Evolutionary conservation across 768 basidiomycete species (phyloP).

Genomic region (Tephrocybe sp.): DNA sequence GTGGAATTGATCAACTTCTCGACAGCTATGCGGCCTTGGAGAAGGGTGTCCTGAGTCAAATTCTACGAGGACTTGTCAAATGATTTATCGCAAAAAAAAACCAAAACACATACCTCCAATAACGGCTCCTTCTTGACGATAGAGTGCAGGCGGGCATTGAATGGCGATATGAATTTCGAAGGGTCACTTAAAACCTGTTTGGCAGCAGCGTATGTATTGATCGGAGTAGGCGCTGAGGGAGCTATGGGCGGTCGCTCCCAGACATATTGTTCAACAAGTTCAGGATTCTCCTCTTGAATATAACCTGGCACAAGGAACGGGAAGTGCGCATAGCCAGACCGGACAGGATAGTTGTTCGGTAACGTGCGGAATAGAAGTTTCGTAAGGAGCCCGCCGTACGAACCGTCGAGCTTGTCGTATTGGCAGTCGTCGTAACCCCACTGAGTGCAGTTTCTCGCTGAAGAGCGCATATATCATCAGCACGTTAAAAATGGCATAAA

Average conservation of each 20-base stretch:
- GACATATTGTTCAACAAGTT: slow-evolving; percentile 44
- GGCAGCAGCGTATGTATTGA: slow-evolving; percentile 33
- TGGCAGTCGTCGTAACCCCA: slow-evolving; percentile 80
- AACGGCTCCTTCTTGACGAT: slow-evolving; percentile 24
- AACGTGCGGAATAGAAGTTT: slow-evolving; percentile 71
- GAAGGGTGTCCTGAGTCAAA: not conserved
- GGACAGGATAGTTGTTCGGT: slow-evolving; percentile 63
- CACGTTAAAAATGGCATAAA: not conserved
- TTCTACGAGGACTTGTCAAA: slow-evolving; percentile 3
- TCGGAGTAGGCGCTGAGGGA: slow-evolving; percentile 18
- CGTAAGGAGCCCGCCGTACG: slow-evolving; percentile 72
- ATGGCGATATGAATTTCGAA: slow-evolving; percentile 31
- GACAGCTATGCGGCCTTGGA: slow-evolving; percentile 6
- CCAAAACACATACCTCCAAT: slow-evolving; percentile 17
- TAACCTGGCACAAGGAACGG: slow-evolving; percentile 67
- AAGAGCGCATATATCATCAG: not conserved
- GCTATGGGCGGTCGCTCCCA: slow-evolving; percentile 51
- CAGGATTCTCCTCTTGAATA: slow-evolving; percentile 36
- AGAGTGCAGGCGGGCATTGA: slow-evolving; percentile 30
- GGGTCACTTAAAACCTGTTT: slow-evolving; percentile 30
- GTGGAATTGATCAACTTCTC: slow-evolving; percentile 12
- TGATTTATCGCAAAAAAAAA: slow-evolving; percentile 13
- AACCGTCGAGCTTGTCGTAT: slow-evolving; percentile 61
- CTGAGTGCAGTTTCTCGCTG: slow-evolving; percentile 70
- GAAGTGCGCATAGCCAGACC: slow-evolving; percentile 74